Percentiles rank a stretch among this genome's conserved stretches.
phyloP scores from a whole-genome alignment of 352 stramenopile genomes.

The Detonula confervacea region DNA sequence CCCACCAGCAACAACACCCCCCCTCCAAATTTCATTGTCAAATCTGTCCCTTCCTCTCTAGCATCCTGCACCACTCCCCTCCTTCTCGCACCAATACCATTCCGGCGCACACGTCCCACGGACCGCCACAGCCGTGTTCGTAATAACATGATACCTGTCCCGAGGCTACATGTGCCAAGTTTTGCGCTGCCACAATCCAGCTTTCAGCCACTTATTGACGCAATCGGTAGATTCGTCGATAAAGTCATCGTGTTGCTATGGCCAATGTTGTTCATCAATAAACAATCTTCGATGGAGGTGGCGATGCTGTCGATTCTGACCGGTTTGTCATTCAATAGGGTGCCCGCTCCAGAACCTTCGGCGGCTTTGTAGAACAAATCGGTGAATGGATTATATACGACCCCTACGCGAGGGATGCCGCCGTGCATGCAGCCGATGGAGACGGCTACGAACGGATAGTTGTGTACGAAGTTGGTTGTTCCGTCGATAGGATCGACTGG shows the following conservation, averaged over 20 bases:
- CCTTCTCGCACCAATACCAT: constrained; percentile 54
- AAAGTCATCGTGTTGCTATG: constrained; percentile 48
- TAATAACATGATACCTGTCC: constrained; percentile 56
- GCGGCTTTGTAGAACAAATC: constrained; percentile 53
- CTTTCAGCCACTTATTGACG: constrained; percentile 52
- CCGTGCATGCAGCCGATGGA: constrained; percentile 45
- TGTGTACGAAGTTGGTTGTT: constrained; percentile 91
- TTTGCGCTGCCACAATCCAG: constrained; percentile 51
- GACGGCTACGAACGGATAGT: constrained; percentile 55
- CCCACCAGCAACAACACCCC: constrained; percentile 46
- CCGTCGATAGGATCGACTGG: constrained; percentile 93
- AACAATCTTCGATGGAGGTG: constrained; percentile 47
- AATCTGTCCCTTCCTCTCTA: constrained; percentile 33
- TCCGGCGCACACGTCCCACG: constrained; percentile 53
- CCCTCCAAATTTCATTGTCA: constrained; percentile 49
- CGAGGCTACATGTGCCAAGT: constrained; percentile 53
- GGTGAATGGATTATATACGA: constrained; percentile 90
- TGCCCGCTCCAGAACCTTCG: constrained; percentile 42
- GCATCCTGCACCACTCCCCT: constrained; percentile 52
- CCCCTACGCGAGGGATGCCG: constrained; percentile 78
- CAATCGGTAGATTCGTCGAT: constrained; percentile 48
- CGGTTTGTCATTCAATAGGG: constrained; percentile 40
- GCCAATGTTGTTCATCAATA: constrained; percentile 63
- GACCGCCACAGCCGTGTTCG: constrained; percentile 53
- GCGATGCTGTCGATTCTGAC: constrained; percentile 42